Conservation (phyloP, 169 alveolate genomes). For the Plasmodium knowlesi region DNA sequence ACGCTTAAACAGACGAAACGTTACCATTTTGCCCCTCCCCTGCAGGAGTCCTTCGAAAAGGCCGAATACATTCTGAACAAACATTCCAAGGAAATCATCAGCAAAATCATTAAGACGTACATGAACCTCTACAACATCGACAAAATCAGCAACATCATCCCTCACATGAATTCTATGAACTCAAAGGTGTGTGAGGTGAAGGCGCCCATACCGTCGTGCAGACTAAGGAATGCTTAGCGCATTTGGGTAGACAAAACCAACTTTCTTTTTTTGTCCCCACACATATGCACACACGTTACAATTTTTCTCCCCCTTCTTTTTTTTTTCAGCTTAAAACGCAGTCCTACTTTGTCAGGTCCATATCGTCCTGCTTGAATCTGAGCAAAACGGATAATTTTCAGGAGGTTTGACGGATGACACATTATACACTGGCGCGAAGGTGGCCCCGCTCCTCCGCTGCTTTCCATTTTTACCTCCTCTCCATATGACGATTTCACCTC, state of each 20-base stretch:
- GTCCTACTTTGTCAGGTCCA: slow-evolving; percentile 50
- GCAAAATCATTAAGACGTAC: slow-evolving; percentile 66
- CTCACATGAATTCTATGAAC: slow-evolving; percentile 68
- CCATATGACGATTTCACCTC: background rate
- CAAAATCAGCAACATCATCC: slow-evolving; percentile 40
- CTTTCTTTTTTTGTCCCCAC: background rate
- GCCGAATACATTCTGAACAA: slow-evolving; percentile 69
- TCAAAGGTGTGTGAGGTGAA: slow-evolving; percentile 27
- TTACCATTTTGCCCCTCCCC: background rate
- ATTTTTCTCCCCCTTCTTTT: background rate
- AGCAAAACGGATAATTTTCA: slow-evolving; percentile 61
- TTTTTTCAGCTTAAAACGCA: slow-evolving; percentile 53
- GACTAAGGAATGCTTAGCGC: background rate
- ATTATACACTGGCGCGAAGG: background rate
- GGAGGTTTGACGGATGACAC: slow-evolving; percentile 6
- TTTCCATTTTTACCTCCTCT: background rate
- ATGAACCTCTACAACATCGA: slow-evolving; percentile 59
- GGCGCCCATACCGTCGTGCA: background rate
- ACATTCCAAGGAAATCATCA: slow-evolving; percentile 70
- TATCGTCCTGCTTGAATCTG: slow-evolving; percentile 63
- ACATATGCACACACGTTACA: background rate
- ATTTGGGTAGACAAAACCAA: background rate
- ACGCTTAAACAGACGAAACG: too few species aligned
- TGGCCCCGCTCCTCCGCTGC: background rate
- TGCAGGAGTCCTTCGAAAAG: slow-evolving; percentile 60